phyloP scores from a whole-genome alignment of 352 stramenopile genomes.

The Phytophthora macrochlamydospora region DNA sequence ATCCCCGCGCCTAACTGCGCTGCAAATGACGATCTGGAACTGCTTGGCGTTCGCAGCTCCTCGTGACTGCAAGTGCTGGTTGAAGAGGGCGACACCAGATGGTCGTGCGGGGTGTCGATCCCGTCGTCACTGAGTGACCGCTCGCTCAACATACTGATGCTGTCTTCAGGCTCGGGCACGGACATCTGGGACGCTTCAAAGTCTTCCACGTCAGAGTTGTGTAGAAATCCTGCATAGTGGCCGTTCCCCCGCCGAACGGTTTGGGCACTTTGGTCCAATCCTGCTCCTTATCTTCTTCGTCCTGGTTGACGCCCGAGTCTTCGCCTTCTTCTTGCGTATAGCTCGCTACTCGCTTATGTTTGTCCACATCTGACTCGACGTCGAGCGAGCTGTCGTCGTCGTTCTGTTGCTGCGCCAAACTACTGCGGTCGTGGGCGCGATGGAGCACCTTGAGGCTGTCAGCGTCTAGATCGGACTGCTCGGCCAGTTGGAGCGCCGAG shows the following conservation, averaged over 20 bases:
- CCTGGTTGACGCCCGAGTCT: constrained; percentile 26
- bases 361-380: constrained; percentile 4
- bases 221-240: constrained; percentile 26
- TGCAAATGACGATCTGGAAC: constrained; percentile 38
- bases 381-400: constrained; percentile 28
- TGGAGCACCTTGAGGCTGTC: constrained; percentile 58
- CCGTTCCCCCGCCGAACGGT: constrained; percentile 31
- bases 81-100: constrained; percentile 68
- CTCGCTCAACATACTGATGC: constrained; percentile 49
- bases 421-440: constrained; percentile 26
- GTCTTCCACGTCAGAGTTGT: constrained; percentile 27
- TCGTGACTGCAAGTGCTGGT: constrained; percentile 53
- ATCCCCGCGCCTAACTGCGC: constrained; percentile 9
- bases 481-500: constrained; percentile 59
- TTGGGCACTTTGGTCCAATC: constrained; percentile 28
- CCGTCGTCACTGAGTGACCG: constrained; percentile 45
- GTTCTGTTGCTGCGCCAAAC: constrained; percentile 18
- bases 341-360: not conserved
- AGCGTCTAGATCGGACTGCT: constrained; percentile 42
- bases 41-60: constrained; percentile 30
- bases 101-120: constrained; percentile 44
- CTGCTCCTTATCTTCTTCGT: constrained; percentile 17
- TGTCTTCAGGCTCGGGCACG: constrained; percentile 30
- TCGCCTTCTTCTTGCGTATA: constrained; percentile 31
- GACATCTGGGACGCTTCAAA: constrained; percentile 14